These are phyloP conservation scores for Hygrocybe punicea DNA, from an alignment of 768 basidiomycete species.

Conservation along the genomic window DNA sequence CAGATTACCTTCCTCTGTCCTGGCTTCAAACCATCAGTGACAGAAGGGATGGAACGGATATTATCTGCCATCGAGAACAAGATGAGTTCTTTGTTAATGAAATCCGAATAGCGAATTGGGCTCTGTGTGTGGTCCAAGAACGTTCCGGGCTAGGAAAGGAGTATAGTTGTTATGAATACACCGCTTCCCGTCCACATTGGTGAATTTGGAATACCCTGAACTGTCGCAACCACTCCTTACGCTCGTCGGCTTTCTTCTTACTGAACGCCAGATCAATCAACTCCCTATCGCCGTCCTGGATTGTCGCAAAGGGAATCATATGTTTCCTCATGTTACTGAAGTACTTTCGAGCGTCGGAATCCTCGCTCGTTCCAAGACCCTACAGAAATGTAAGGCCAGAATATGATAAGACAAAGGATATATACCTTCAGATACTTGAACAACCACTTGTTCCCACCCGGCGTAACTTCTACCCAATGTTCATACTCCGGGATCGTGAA, in stretches of 20 bases:
- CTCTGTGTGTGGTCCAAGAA: constrained; percentile 85
- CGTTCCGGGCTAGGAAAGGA: constrained; percentile 71
- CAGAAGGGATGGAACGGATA: constrained; percentile 93
- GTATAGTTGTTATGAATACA: constrained; percentile 4
- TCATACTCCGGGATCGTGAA: constrained; percentile 98
- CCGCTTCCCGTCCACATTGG: neutral
- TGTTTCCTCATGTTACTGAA: constrained; percentile 91
- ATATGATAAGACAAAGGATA: neutral
- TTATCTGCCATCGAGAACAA: constrained; percentile 99
- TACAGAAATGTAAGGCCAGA: constrained; percentile 31
- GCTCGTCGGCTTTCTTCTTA: constrained; percentile 98
- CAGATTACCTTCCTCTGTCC: constrained; percentile 97
- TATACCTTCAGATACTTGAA: constrained; percentile 96
- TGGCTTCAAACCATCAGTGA: constrained; percentile 92
- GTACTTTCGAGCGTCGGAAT: constrained; percentile 87
- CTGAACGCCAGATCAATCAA: constrained; percentile 98
- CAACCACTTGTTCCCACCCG: constrained; percentile 76
- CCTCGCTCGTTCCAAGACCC: constrained; percentile 94
- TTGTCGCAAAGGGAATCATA: constrained; percentile 86
- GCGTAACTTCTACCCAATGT: constrained; percentile 79
- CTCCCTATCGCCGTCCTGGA: constrained; percentile 76
- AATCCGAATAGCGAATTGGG: constrained; percentile 85
- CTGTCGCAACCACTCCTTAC: constrained; percentile 96
- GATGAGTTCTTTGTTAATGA: constrained; percentile 97
- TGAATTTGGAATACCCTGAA: constrained; percentile 58